These are phyloP conservation scores for Asclepias syriaca DNA, from an alignment of 257 asterid species.

Conservation along the genomic window DNA sequence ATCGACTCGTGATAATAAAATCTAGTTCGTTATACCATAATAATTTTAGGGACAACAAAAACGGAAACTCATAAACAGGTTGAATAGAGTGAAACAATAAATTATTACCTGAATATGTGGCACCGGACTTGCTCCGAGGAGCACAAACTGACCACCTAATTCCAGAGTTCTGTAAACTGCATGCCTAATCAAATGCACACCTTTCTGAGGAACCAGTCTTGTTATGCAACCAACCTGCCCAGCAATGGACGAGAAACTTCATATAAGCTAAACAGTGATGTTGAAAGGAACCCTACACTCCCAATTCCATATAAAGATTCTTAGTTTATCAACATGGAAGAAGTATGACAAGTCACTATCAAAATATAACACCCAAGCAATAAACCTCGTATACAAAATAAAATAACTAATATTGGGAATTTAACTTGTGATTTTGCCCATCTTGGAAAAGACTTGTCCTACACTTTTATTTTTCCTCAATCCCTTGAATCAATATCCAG, in stretches of 20 bases:
- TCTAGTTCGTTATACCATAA: background rate
- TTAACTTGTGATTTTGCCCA: background rate
- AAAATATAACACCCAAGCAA: background rate
- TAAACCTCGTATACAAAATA: background rate
- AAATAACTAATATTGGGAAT: background rate
- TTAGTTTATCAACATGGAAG: background rate
- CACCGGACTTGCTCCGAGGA: slow-evolving; percentile 97
- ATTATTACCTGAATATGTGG: slow-evolving; percentile 67
- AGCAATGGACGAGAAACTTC: slow-evolving; percentile 1
- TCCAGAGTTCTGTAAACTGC: slow-evolving; percentile 85
- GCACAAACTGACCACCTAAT: slow-evolving; percentile 91
- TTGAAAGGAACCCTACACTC: background rate
- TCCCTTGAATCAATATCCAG: background rate
- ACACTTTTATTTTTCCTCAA: background rate
- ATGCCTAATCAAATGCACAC: slow-evolving; percentile 94
- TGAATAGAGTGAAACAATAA: slow-evolving; percentile 18
- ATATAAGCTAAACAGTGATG: background rate
- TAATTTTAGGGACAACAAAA: too few species aligned
- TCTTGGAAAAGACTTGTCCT: background rate
- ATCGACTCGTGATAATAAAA: background rate
- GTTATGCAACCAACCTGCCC: slow-evolving; percentile 92
- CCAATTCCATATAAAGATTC: background rate
- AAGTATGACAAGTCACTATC: background rate
- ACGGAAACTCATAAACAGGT: background rate
- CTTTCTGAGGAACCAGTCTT: slow-evolving; percentile 97